These are phyloP conservation scores for Angophora floribunda DNA, from an alignment of 345 rosid genomes.

Conservation along the genomic window DNA sequence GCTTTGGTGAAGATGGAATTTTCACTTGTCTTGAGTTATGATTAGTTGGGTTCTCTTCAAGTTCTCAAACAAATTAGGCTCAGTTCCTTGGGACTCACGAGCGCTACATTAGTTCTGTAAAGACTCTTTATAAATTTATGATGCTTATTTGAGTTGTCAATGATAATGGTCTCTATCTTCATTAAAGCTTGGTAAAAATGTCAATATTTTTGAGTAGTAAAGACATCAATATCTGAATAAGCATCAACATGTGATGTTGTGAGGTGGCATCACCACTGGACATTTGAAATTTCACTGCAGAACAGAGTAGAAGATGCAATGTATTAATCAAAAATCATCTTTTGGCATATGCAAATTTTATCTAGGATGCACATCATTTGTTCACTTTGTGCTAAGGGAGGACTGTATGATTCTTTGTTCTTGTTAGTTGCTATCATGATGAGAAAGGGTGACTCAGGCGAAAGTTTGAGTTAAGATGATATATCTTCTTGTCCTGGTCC, in stretches of 20 bases:
- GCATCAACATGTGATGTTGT: neutral
- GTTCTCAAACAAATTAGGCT: neutral
- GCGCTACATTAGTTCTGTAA: neutral
- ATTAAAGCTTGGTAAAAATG: neutral
- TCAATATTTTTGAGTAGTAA: too few relatives aligned
- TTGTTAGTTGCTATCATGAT: neutral
- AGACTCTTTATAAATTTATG: neutral
- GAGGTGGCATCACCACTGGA: neutral
- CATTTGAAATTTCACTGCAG: neutral
- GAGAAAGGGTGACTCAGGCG: neutral
- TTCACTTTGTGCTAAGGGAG: neutral
- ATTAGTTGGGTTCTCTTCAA: neutral
- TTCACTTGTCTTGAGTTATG: neutral
- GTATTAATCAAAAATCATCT: neutral
- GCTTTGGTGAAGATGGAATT: neutral
- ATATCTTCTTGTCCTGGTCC: neutral
- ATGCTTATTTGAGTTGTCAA: neutral
- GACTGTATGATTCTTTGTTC: neutral
- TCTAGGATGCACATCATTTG: neutral
- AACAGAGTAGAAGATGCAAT: neutral
- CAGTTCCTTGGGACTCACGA: neutral
- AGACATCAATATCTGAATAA: neutral
- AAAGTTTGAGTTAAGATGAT: neutral
- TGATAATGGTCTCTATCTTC: neutral
- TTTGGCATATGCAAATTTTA: neutral